Percentiles rank a stretch among this genome's conserved stretches.
These are phyloP conservation scores for Silybum marianum DNA, from an alignment of 129 eudicot species.

Conservation along the genomic window DNA sequence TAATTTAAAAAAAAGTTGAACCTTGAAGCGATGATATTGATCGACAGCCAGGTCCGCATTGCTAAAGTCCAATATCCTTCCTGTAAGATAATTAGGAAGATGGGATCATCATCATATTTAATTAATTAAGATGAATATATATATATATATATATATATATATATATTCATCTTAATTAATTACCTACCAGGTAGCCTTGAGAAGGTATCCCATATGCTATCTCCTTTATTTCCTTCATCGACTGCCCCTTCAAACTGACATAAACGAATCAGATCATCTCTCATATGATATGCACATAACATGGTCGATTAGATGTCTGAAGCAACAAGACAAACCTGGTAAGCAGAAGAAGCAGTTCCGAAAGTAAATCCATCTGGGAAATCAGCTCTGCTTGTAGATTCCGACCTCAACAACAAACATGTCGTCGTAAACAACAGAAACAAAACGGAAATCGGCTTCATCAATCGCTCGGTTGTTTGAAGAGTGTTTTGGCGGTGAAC, in stretches of 20 bases:
- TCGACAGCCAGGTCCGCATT: constrained; percentile 86
- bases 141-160: too few relatives aligned
- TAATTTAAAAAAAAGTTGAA: constrained; percentile 17
- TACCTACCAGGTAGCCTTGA: constrained; percentile 70
- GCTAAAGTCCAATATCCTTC: constrained; percentile 86
- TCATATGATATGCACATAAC: constrained; percentile 14
- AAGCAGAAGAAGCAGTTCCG: constrained; percentile 97
- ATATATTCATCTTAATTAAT: too few relatives aligned
- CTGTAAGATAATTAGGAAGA: constrained; percentile 42
- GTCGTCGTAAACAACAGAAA: constrained; percentile 11
- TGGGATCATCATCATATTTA: neutral
- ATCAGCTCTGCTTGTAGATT: constrained; percentile 59
- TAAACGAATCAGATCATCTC: neutral
- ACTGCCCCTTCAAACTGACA: constrained; percentile 96
- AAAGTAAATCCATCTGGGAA: constrained; percentile 73
- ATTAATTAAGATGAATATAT: neutral
- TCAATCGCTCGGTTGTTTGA: constrained; percentile 17
- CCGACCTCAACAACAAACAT: constrained; percentile 26
- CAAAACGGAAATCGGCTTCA: constrained; percentile 24
- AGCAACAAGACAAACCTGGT: constrained; percentile 47
- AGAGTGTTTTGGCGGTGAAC: constrained; percentile 34
- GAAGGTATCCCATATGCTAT: constrained; percentile 92
- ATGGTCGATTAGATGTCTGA: constrained; percentile 2
- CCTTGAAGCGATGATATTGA: constrained; percentile 97
- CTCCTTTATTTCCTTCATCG: constrained; percentile 89